Conservation (phyloP, 2,329 filamentous ascomycete genomes). For the Pseudofabraea citricarpa region DNA sequence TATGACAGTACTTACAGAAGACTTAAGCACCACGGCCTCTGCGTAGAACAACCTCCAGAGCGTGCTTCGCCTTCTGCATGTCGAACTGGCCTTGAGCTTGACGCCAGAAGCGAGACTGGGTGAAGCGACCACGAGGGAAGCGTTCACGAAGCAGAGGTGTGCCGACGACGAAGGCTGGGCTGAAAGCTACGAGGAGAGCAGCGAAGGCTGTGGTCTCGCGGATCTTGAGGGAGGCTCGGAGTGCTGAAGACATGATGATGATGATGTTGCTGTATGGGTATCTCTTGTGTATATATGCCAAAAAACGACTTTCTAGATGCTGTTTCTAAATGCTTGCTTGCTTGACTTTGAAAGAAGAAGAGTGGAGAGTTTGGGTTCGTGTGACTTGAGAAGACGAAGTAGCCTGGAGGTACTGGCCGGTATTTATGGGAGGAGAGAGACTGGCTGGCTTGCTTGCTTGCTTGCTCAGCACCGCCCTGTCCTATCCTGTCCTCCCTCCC, state of each 20-base stretch:
- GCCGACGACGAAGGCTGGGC: not conserved
- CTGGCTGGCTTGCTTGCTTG: too few relatives aligned
- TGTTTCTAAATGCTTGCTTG: not conserved
- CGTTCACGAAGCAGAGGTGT: not conserved
- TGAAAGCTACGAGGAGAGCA: not conserved
- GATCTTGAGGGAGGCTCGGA: conserved; percentile 1
- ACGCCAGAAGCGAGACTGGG: not conserved
- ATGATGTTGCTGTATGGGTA: not conserved
- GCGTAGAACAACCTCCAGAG: not conserved
- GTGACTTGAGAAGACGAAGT: not conserved
- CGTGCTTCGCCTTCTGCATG: not conserved
- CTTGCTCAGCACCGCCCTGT: too few relatives aligned
- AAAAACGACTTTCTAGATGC: too few relatives aligned
- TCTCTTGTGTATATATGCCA: not conserved
- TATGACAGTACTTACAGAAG: too few relatives aligned
- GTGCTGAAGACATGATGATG: not conserved
- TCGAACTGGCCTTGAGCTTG: not conserved
- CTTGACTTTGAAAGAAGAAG: not conserved
- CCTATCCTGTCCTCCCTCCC: too few relatives aligned
- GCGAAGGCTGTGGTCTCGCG: conserved; percentile 1
- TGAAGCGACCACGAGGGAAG: not conserved
- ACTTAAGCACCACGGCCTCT: conserved; percentile 1
- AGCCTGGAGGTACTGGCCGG: conserved; percentile 7
- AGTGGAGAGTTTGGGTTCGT: not conserved
- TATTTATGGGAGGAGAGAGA: not conserved